Base-by-base conservation (phyloP, 78 protist genomes). In the Mantamonas sphyraenae region DNA sequence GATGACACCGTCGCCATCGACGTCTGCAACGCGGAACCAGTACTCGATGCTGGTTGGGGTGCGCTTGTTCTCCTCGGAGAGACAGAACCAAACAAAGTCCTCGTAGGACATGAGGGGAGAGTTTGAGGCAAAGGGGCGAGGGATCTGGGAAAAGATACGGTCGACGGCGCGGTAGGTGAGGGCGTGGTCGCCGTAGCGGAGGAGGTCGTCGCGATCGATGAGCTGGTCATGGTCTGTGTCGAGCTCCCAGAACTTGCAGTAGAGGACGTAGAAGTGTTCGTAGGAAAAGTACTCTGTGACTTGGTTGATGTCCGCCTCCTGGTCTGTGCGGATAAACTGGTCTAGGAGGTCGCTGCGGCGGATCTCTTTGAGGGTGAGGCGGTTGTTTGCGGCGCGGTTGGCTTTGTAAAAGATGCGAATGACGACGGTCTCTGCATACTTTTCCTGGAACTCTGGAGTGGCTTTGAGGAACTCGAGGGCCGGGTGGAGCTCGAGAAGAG, bases 221-320 rank as follows among this genome's bases (percentile, higher is more conserved):
- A 34, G 31, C 40, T 47, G 53, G 51, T 92, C 96, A 68, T 83
- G 89, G 76, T 88, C 94, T 28, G 69, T 70, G 66, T 93, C 97
- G 28, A 94, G 83, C 83, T 94, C 95, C 98, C 95, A 94, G 81
- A 90, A 94, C 65, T 74, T 76, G 81, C 92, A 85, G 85, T 94
- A 94, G 28, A 90, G 66, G 37, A 94, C 95, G 77, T 90, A 94
- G 67, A 94, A 94, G 72, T 94, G 93, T 83, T 90, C 93, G 84
- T 94, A 94, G 34, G 82, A 68, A 74, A 90, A 94, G 86, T 77
- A 86, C 37, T 80, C 82, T 40, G 1, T 38, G 43, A 86, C 85
- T 78, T 75, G 76, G 78, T 89, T 90, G 68, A 85, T 90, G 80
- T 88, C 88, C 2, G 79, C 45, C 57, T 74, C 87, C 26, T 55